phyloP scores from a whole-genome alignment of 176 grass and related monocot species.

The Cocos nucifera region DNA sequence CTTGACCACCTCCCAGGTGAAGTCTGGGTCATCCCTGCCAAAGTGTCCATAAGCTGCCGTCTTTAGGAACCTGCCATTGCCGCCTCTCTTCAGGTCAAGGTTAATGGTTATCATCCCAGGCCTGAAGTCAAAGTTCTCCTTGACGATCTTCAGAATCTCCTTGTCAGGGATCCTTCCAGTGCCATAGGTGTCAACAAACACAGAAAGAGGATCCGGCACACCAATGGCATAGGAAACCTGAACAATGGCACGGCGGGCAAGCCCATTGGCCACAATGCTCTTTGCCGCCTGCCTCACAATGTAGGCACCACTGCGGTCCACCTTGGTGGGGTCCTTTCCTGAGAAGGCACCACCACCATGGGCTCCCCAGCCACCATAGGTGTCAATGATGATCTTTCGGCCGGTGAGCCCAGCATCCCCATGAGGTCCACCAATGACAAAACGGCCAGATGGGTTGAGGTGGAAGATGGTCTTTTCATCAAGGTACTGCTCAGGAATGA shows the following conservation, averaged over 20 bases:
- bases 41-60: constrained; percentile 62
- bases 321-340: constrained; percentile 69
- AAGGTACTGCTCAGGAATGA: constrained; percentile 53
- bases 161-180: constrained; percentile 50
- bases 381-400: constrained; percentile 71
- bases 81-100: constrained; percentile 49
- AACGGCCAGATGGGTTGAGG: constrained; percentile 50
- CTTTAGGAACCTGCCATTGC: constrained; percentile 53
- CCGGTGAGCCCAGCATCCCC: constrained; percentile 48
- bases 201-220: constrained; percentile 51
- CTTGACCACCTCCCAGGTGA: constrained; percentile 66
- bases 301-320: constrained; percentile 62
- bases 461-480: constrained; percentile 72
- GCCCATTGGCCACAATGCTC: constrained; percentile 43
- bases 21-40: constrained; percentile 43
- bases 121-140: constrained; percentile 66
- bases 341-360: constrained; percentile 58
- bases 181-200: constrained; percentile 42
- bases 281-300: constrained; percentile 55
- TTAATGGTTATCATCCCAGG: constrained; percentile 63
- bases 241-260: constrained; percentile 42
- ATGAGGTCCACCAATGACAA: constrained; percentile 53
- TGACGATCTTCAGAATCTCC: constrained; percentile 58
- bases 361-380: constrained; percentile 56
- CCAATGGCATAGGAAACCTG: constrained; percentile 63